Evolutionary conservation across 2,329 filamentous ascomycete genomes (phyloP).

Genomic region (Hirsutella rhossiliensis): DNA sequence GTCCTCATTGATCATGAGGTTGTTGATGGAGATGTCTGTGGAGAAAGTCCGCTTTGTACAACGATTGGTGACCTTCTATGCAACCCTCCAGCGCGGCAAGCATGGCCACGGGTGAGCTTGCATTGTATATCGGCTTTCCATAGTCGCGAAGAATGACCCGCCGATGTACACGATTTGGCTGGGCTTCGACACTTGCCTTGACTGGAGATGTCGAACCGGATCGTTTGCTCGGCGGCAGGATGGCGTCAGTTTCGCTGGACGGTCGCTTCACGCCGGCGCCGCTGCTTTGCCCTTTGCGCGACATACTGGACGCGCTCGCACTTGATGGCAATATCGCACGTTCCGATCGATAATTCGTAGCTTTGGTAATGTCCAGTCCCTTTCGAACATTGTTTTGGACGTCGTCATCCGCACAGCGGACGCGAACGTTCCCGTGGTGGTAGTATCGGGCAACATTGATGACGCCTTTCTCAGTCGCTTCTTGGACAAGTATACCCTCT

Average conservation of each 20-base stretch:
- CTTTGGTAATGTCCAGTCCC: no score
- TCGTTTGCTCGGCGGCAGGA: neutral
- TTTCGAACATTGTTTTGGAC: no score
- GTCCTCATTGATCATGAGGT: no score
- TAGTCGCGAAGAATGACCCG: neutral
- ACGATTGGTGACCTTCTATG: neutral
- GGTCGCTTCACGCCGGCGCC: no score
- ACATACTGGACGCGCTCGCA: neutral
- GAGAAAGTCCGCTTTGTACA: neutral
- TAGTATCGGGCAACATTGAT: no score
- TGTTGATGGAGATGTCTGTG: neutral
- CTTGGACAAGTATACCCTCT: no score
- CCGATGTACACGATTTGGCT: no score
- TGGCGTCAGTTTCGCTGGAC: neutral
- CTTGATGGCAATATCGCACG: no score
- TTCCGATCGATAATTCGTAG: no score
- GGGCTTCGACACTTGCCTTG: neutral
- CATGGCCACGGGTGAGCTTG: neutral
- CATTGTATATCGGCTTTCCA: neutral
- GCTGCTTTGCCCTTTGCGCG: neutral
- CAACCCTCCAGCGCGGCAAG: neutral
- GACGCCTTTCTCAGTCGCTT: no score
- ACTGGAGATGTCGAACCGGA: neutral
- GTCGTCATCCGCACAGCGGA: no score
- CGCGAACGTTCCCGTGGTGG: no score